These are phyloP conservation scores for Cordyceps fumosorosea DNA, from an alignment of 2,329 filamentous ascomycete species.

Conservation along the genomic window DNA sequence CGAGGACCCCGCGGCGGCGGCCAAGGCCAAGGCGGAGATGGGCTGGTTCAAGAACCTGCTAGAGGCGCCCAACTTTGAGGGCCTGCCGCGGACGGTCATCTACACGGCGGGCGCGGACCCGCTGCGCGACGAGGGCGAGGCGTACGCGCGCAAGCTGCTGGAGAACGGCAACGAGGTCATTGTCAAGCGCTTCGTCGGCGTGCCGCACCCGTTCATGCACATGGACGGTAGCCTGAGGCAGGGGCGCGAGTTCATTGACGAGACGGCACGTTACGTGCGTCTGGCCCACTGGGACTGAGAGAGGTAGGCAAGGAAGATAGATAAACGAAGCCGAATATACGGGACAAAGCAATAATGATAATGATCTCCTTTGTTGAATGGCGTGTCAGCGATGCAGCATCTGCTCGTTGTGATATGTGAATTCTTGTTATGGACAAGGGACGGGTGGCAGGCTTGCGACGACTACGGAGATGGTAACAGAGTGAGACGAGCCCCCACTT, in stretches of 20 bases:
- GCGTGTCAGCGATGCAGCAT: not conserved
- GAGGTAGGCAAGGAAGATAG: not conserved
- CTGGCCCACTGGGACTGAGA: constrained; percentile 18
- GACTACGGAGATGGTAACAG: not conserved
- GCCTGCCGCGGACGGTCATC: constrained; percentile 33
- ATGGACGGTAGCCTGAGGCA: constrained; percentile 36
- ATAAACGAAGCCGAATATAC: not conserved
- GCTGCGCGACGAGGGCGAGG: constrained; percentile 42
- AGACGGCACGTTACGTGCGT: constrained; percentile 26
- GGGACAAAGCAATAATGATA: not conserved
- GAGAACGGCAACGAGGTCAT: constrained; percentile 39
- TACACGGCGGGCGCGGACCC: constrained; percentile 39
- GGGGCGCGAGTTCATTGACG: constrained; percentile 28
- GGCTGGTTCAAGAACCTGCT: constrained; percentile 29
- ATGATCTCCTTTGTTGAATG: not conserved
- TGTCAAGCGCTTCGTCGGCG: constrained; percentile 37
- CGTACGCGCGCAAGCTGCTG: constrained; percentile 36
- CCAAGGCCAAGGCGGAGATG: constrained; percentile 9
- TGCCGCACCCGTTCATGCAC: constrained; percentile 45
- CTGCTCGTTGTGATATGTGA: not conserved
- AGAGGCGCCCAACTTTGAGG: constrained; percentile 26
- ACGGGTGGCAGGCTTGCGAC: no score
- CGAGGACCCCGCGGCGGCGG: constrained; percentile 16
- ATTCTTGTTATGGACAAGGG: no score
- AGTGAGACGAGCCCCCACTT: not conserved